phyloP scores from a whole-genome alignment of 73 alveolate species.

The Uronychia setigera region DNA sequence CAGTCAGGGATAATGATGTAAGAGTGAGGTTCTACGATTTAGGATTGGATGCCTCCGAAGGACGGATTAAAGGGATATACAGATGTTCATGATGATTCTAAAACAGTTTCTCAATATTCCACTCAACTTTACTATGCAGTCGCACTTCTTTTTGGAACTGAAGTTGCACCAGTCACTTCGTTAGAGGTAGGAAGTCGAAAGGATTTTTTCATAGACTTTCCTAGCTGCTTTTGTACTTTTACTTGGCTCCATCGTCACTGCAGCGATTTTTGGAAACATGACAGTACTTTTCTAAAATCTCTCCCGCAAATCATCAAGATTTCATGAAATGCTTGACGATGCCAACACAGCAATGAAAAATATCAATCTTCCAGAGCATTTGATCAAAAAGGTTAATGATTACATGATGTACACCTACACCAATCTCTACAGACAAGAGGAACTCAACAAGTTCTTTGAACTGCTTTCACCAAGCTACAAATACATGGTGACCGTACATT shows the following conservation, averaged over 20 bases:
- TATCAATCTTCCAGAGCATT: constrained; percentile 56
- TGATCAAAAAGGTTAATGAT: constrained; percentile 20
- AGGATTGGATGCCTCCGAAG: constrained; percentile 67
- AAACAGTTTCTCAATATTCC: constrained; percentile 23
- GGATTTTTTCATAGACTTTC: constrained; percentile 6
- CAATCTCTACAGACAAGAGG: constrained; percentile 40
- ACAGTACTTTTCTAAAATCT: constrained; percentile 22
- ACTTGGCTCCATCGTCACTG: constrained; percentile 40
- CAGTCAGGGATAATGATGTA: constrained; percentile 14
- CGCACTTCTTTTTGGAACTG: constrained; percentile 61
- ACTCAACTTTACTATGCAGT: constrained; percentile 57
- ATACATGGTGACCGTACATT: constrained; percentile 24
- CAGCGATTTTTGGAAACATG: constrained; percentile 54
- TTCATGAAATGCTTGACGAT: constrained; percentile 27
- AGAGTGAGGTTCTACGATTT: neutral
- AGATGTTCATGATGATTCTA: constrained; percentile 3
- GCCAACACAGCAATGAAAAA: constrained; percentile 57
- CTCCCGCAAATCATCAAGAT: constrained; percentile 22
- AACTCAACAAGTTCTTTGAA: constrained; percentile 37
- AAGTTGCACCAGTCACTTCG: constrained; percentile 47
- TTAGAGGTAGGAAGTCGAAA: constrained; percentile 6
- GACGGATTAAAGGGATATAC: constrained; percentile 37
- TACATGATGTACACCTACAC: constrained; percentile 33
- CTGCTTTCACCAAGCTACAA: constrained; percentile 56
- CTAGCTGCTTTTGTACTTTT: constrained; percentile 43